phyloP scores from a whole-genome alignment of 495 filamentous ascomycete genomes.

The Xylaria scruposa region DNA sequence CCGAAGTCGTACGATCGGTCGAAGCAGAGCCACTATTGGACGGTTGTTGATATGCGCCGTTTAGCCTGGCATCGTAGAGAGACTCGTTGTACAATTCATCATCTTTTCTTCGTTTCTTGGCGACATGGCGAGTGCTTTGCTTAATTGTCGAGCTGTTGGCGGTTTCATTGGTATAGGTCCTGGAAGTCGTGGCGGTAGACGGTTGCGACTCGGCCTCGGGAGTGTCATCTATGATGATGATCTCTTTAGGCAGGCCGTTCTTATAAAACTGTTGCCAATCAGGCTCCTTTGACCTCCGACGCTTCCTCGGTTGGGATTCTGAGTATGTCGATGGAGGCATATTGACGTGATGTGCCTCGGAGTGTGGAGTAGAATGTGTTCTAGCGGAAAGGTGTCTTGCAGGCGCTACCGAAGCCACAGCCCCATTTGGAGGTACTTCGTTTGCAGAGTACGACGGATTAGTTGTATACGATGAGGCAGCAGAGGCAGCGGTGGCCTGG shows the following conservation, averaged over 20 bases:
- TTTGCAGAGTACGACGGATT: slow-evolving; percentile 32
- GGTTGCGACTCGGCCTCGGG: slow-evolving; percentile 63
- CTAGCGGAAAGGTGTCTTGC: slow-evolving; percentile 41
- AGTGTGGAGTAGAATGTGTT: slow-evolving; percentile 39
- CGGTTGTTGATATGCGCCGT: slow-evolving; percentile 69
- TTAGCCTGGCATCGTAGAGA: slow-evolving; percentile 70
- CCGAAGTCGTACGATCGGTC: slow-evolving; percentile 85
- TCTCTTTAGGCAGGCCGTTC: slow-evolving; percentile 89
- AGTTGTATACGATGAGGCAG: slow-evolving; percentile 42
- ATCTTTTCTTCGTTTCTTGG: slow-evolving; percentile 60
- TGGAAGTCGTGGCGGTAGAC: slow-evolving; percentile 36
- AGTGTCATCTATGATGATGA: slow-evolving; percentile 96
- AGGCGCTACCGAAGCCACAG: slow-evolving; percentile 42
- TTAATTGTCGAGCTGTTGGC: slow-evolving; percentile 32
- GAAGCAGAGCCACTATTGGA: slow-evolving; percentile 76
- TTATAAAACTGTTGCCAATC: slow-evolving; percentile 93
- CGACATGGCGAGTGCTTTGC: slow-evolving; percentile 41
- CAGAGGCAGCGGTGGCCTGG: slow-evolving; percentile 30
- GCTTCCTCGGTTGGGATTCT: slow-evolving; percentile 53
- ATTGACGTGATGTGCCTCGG: slow-evolving; percentile 37
- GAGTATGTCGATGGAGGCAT: slow-evolving; percentile 44
- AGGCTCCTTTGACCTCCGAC: slow-evolving; percentile 66
- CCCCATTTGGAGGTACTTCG: slow-evolving; percentile 46
- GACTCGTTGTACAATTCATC: slow-evolving; percentile 44
- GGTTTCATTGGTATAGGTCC: slow-evolving; percentile 41